Evolutionary conservation across 352 stramenopile genomes (phyloP), one percentile per base, ranked within the genome.

Genomic region (Aphanomyces euteiches): DNA sequence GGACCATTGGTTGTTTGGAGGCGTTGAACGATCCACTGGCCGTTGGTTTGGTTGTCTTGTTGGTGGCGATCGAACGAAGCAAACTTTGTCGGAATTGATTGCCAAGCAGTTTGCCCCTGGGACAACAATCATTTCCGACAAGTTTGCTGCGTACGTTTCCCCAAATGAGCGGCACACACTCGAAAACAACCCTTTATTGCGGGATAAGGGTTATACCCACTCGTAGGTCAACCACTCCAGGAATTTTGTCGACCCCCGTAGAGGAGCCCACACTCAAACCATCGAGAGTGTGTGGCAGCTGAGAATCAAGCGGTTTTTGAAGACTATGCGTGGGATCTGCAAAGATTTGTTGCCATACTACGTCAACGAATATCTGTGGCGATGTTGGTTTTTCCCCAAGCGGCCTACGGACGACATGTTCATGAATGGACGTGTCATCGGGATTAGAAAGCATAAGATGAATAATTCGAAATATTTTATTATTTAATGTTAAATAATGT

Each of bases 1-100:
- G n/a, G 72, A 75, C 8, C 75, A 74, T 10, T 80, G 73, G 77
- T n/a, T 78, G 2, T 80, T 82, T 36, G 74, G 69, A 40, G 72
- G 73, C 0, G 63, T 78, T 0, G 72, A 81, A 1, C 56, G 72
- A 0, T 66, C 56, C 0, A 81, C 66, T 0, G 58, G 57, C 0
- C 58, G 66, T 7, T 78, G 72, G 74, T 82, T 82, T 57, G 74
- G 36, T 3, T 19, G 41, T 0, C 56, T 76, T n/a, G 65, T 69
- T n/a, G 69, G 64, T 15, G 58, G 73, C 17, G 69, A 78, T 40
- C 28, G 71, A 1, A 79, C 66, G 1, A 78, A 80, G 48, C 7
- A 34, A 0, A 78, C 64, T 5, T 60, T 78, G 1, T 45, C 73
- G 13, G n/a, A 19, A n/a, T n/a, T 53, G 13, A 53, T 53, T 53